phyloP scores from a whole-genome alignment of 129 eudicot genomes.

The Dittrichia graveolens region DNA sequence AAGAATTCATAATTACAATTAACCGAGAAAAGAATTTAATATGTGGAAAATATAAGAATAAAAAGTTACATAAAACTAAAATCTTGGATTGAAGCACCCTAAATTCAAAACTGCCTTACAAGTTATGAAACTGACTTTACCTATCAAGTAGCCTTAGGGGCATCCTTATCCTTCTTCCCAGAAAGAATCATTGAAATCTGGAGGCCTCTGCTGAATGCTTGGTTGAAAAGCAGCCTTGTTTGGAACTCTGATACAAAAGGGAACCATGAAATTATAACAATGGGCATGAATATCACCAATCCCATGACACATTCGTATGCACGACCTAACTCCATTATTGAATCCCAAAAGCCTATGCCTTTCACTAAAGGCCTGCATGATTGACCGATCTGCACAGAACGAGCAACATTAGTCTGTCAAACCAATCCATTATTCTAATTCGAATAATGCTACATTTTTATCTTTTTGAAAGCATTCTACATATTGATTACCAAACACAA shows the following conservation, averaged over 20 bases:
- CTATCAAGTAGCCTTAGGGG: constrained; percentile 26
- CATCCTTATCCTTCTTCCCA: constrained; percentile 66
- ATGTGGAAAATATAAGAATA: neutral
- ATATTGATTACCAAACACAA: neutral
- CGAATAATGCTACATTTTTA: neutral
- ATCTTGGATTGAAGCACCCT: constrained; percentile 18
- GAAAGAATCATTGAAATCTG: constrained; percentile 97
- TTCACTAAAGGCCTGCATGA: constrained; percentile 73
- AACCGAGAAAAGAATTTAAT: constrained; percentile 12
- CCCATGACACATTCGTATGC: constrained; percentile 90
- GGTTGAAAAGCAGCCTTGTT: constrained; percentile 80
- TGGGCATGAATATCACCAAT: constrained; percentile 67
- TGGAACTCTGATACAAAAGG: constrained; percentile 94
- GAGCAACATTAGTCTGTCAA: constrained; percentile 3
- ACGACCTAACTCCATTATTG: constrained; percentile 83
- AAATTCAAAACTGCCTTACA: constrained; percentile 27
- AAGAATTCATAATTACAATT: constrained; percentile 30
- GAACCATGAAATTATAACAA: constrained; percentile 87
- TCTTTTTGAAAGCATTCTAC: no score
- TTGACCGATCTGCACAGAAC: constrained; percentile 58
- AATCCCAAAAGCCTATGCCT: constrained; percentile 85
- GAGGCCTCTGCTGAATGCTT: constrained; percentile 97
- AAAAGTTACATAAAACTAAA: constrained; percentile 8
- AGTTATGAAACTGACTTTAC: constrained; percentile 19
- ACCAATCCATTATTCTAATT: neutral